These are phyloP conservation scores for Balakata baccata DNA, from an alignment of 345 rosid genomes.

Conservation along the genomic window DNA sequence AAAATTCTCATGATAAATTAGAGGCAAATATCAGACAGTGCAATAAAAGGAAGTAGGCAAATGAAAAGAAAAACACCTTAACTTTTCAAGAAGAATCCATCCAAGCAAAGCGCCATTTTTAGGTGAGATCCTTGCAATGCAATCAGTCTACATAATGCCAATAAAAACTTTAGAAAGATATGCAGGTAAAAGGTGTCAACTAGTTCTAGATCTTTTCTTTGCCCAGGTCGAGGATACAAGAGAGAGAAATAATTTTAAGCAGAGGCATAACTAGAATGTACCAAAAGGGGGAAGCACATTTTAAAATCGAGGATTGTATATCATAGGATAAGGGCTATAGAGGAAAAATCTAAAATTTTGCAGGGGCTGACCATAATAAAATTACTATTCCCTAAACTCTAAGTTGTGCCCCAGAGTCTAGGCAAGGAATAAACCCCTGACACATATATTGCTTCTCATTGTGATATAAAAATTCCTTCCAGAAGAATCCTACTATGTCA, in stretches of 20 bases:
- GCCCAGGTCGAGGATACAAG: neutral
- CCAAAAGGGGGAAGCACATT: neutral
- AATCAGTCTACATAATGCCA: conserved; percentile 58
- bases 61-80: conserved; percentile 49
- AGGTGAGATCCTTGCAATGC: conserved; percentile 86
- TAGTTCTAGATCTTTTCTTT: conserved; percentile 1
- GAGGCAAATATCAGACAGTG: conserved; percentile 1
- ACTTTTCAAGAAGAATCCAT: conserved; percentile 73
- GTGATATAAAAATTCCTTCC: neutral
- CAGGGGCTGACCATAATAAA: neutral
- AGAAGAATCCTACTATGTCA: neutral
- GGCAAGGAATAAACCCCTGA: neutral
- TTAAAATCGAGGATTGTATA: neutral
- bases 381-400: neutral
- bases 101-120: conserved; percentile 61
- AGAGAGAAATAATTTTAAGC: neutral
- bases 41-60: neutral
- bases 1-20: neutral
- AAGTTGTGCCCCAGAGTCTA: neutral
- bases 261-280: neutral
- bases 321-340: neutral
- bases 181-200: neutral
- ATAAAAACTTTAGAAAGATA: conserved; percentile 11
- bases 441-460: neutral
- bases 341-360: neutral